Evolutionary conservation across 768 basidiomycete genomes (phyloP), one percentile per base, ranked within the genome.

Genomic region (Russula virescens): DNA sequence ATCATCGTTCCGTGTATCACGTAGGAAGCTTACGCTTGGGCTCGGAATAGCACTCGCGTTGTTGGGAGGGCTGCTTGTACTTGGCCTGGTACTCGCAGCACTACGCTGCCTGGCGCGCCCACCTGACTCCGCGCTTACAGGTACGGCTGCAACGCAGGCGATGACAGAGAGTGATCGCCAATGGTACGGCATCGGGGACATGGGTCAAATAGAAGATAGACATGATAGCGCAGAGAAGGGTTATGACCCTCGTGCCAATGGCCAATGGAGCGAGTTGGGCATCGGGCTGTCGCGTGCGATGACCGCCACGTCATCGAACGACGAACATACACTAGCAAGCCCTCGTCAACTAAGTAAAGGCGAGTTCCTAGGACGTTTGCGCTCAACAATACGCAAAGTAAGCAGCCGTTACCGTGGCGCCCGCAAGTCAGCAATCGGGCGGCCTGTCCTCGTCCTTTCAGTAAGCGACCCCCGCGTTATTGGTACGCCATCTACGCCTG

Each of bases 331-430:
- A 35, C 73, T 71, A 54, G 71, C 68, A 48, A 81, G 78, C 60
- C 80, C 85, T 9, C 81, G 79, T 10, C 77, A 86, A 43, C 84
- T 89, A 80, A 85, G 80, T 70, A 91, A 89, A 71, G 78, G 75
- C 19, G 86, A 88, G 69, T 89, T 90, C 69, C 66, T 89, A 56
- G 78, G 79, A n/a, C 80, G 76, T 70, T 78, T 90, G 47, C 81
- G 76, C 64, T 78, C 83, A 52, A 86, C 86, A 2, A 83, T 87
- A 38, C 78, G 88, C 60, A 80, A 83, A 48, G 87, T 88, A 64
- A 89, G 88, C 75, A 80, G 85, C 69, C 84, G 78, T 71, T 74
- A 56, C 69, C 74, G 60, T 76, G 79, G 59, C 25, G 60, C 68
- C 3, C 56, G 53, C 42, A 66, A 68, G 25, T 84, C 82, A 6